phyloP scores from a whole-genome alignment of 306 rosid species.

The Spatholobus suberectus region DNA sequence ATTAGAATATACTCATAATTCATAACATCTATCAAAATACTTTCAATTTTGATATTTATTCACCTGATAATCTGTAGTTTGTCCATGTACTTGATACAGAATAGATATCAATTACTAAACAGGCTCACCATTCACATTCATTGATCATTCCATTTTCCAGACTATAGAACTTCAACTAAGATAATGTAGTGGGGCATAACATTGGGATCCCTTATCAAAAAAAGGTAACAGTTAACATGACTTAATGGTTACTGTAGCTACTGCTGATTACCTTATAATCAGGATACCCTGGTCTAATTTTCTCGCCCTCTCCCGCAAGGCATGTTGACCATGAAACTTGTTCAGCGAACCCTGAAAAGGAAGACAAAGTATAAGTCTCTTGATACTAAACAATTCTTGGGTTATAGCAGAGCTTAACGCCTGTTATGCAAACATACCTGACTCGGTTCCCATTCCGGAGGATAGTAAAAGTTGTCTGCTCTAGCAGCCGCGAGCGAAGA shows the following conservation, averaged over 20 bases:
- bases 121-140: neutral
- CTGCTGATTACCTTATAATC: constrained; percentile 69
- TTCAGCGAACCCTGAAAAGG: constrained; percentile 74
- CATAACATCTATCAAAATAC: neutral
- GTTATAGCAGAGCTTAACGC: neutral
- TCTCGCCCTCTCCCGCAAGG: constrained; percentile 87
- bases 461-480: constrained; percentile 91
- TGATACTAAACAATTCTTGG: neutral
- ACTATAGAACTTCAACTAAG: neutral
- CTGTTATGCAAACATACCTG: constrained; percentile 55
- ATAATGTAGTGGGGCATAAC: neutral
- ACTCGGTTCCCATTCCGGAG: constrained; percentile 92
- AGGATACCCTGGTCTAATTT: constrained; percentile 87
- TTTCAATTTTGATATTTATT: neutral
- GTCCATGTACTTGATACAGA: neutral
- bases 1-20: constrained; percentile 16
- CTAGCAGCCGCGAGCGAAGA: constrained; percentile 93
- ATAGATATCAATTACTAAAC: neutral
- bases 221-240: neutral
- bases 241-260: neutral
- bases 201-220: neutral
- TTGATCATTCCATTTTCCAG: neutral
- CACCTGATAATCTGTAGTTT: neutral
- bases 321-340: constrained; percentile 92
- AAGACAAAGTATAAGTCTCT: constrained; percentile 30